phyloP scores from a whole-genome alignment of 352 stramenopile species.

The Phytopythium montanum region DNA sequence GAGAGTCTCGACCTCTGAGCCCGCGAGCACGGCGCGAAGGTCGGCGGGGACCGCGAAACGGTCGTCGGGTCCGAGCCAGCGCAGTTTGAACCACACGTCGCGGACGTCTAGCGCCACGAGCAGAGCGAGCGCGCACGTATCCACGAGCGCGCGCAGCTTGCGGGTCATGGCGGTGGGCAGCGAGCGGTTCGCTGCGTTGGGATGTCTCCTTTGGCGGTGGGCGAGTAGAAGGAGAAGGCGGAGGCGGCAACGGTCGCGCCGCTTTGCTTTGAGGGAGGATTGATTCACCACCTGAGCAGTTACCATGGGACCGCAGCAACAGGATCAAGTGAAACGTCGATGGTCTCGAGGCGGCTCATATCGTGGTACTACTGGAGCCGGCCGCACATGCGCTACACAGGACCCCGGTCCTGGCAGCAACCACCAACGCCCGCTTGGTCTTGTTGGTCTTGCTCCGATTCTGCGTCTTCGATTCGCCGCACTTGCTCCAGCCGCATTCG shows the following conservation, averaged over 20 bases:
- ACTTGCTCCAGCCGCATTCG: no score
- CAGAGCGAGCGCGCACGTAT: constrained; percentile 29
- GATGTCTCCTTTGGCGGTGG: not conserved
- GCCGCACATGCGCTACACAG: no score
- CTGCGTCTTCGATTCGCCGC: no score
- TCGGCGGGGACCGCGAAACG: constrained; percentile 33
- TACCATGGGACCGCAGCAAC: no score
- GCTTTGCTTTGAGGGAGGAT: not conserved
- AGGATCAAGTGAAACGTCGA: no score
- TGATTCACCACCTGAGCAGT: no score
- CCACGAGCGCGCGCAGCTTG: constrained; percentile 21
- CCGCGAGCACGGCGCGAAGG: constrained; percentile 2
- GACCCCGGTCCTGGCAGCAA: no score
- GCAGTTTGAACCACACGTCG: constrained; percentile 54
- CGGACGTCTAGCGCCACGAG: constrained; percentile 34
- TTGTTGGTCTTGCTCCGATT: no score
- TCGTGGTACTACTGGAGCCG: no score
- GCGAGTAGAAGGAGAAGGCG: not conserved
- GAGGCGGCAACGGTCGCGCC: constrained; percentile 2
- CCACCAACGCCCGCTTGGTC: no score
- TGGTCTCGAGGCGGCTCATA: no score
- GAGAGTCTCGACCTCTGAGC: constrained; percentile 9
- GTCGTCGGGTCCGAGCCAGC: constrained; percentile 46
- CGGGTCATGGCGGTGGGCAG: constrained; percentile 23
- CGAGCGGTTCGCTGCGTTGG: not conserved